Conservation (phyloP, 2,329 filamentous ascomycete genomes). For the Zarea fungicola region DNA sequence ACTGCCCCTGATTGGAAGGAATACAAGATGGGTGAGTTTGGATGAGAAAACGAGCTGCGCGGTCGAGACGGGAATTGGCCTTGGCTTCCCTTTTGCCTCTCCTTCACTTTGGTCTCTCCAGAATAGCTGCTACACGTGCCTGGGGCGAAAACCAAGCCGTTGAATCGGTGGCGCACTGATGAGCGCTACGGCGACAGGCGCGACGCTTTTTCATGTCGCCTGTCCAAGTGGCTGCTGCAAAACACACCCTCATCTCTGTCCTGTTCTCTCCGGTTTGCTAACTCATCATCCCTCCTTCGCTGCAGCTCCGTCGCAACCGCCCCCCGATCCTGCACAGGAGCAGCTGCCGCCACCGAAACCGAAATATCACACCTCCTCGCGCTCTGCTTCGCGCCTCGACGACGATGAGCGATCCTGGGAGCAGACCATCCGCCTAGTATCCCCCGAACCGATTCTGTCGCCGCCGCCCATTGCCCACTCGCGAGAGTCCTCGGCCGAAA, state of each 20-base stretch:
- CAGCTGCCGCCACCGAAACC: not conserved
- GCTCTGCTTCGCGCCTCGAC: slow-evolving; percentile 10
- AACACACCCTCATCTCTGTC: not conserved
- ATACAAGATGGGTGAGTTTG: slow-evolving; percentile 12
- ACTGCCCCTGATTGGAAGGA: slow-evolving; percentile 9
- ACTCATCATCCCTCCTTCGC: not conserved
- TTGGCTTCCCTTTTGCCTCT: not conserved
- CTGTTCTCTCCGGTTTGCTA: not conserved
- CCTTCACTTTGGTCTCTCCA: not conserved
- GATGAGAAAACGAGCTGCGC: not conserved
- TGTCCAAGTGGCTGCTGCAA: not conserved
- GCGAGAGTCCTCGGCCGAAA: slow-evolving; percentile 12
- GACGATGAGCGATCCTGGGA: slow-evolving; percentile 12
- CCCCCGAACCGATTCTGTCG: slow-evolving; percentile 7
- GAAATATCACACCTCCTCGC: slow-evolving; percentile 7
- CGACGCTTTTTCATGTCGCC: not conserved
- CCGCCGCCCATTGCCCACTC: slow-evolving; percentile 7
- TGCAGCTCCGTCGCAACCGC: slow-evolving; percentile 12
- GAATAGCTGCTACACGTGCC: slow-evolving; percentile 4
- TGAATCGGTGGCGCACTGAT: not conserved
- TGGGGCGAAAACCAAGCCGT: slow-evolving; percentile 2
- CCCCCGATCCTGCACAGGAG: slow-evolving; percentile 6
- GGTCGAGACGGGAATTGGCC: too few relatives aligned
- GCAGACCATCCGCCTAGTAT: slow-evolving; percentile 12
- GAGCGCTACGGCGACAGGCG: not conserved